Conservation (phyloP, 192 early-diverging fungal genomes). For the Rhizoclosmatium globosum region DNA sequence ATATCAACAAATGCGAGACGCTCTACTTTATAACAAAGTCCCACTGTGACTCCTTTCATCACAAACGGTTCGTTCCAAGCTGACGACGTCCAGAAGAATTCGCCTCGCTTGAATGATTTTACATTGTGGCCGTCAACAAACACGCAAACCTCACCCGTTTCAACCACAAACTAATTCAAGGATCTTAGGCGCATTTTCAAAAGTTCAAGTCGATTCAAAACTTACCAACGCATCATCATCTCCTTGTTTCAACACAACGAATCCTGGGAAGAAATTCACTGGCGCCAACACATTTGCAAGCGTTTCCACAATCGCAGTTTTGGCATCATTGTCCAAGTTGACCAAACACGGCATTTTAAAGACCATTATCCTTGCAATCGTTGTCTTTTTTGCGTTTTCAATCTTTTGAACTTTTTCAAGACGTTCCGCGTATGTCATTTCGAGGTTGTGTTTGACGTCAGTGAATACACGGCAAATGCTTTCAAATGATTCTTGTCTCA, state of each 20-base stretch:
- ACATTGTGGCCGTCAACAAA: constrained; percentile 36
- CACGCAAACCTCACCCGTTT: constrained; percentile 45
- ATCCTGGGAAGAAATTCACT: constrained; percentile 46
- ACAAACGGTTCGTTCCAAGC: no score
- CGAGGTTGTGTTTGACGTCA: constrained; percentile 48
- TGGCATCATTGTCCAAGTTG: constrained; percentile 45
- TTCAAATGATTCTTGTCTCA: constrained; percentile 18
- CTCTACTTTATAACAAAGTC: no score
- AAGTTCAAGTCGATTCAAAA: no score
- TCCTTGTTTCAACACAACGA: constrained; percentile 52
- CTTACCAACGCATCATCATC: constrained; percentile 6
- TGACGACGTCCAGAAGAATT: constrained; percentile 23
- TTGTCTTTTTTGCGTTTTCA: constrained; percentile 27
- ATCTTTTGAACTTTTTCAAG: constrained; percentile 50
- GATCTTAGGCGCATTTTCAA: no score
- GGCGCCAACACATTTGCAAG: constrained; percentile 42
- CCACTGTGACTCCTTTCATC: no score
- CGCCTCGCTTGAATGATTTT: constrained; percentile 30
- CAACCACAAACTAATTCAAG: constrained; percentile 42
- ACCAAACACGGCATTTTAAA: constrained; percentile 48
- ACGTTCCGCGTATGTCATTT: constrained; percentile 50
- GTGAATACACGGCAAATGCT: constrained; percentile 38
- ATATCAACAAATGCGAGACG: no score
- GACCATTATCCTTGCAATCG: constrained; percentile 2
- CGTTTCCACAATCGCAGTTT: constrained; percentile 41